Base-by-base conservation (phyloP, 2,329 filamentous ascomycete species). In the Canariomyces notabilis region DNA sequence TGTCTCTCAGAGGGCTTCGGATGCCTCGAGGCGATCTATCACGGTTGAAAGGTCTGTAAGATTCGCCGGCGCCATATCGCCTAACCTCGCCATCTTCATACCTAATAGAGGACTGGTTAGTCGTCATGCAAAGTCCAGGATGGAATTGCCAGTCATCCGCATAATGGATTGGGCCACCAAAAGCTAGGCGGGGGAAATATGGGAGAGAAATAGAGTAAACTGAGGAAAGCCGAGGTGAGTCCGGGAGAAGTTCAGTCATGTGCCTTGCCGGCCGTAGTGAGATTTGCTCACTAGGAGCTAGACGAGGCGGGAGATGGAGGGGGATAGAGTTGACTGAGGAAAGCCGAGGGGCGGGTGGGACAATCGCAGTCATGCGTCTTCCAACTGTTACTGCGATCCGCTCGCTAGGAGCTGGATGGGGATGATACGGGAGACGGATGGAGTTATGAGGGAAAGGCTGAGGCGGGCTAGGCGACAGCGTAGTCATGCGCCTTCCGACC, bases 61-160 rank as follows among this genome's bases (percentile, higher is more conserved):
- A 80, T 63, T 81, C 77, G 48, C 77, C 77, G 11, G 78, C 78
- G 42, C 77, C 77, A 60, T 80, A 81, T 58, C 77, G 70, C 52
- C 79, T 75, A 44, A 81, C 78, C 64, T 81, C 77, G 36, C 77
- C 77, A 54, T 81, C 77, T 53, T 81, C 77, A 57, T 77, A 81
- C 60, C 77, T 80, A 49, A 22, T 39, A 19, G 36, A 6, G 2
- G 19, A 7, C 6, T 2, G 6, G 50, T 61, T 46, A 61, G 57
- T 52, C 5, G 35, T n/a, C 21, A 11, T 39, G 31, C 18, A 18
- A 39, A 9, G n/a, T 8, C 11, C n/a, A 22, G 15, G 18, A 18
- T 32, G 44, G 37, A 31, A 37, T 32, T 5, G 22, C 5, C 26
- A 20, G 29, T 26, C n/a, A 35, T 33, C 23, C 23, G 44, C 5